These are phyloP conservation scores for Epichloe gansuensis DNA, from an alignment of 2,329 filamentous ascomycete genomes.

Conservation along the genomic window DNA sequence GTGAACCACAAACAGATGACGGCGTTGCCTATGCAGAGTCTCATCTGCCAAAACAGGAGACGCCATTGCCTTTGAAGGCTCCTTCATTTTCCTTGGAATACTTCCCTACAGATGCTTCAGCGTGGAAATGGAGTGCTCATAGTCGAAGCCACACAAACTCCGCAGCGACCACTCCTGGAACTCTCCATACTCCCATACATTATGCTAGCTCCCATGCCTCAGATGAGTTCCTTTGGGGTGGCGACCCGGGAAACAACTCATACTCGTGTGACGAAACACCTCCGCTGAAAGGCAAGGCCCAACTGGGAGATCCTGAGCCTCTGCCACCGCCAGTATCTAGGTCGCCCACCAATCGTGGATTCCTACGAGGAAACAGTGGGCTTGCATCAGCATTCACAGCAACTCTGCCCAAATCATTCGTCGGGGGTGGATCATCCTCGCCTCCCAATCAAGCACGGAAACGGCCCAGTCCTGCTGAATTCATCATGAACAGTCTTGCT, in stretches of 20 bases:
- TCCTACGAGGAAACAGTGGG: constrained; percentile 42
- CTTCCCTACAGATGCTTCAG: constrained; percentile 45
- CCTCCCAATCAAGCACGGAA: constrained; percentile 35
- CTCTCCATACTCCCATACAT: constrained; percentile 41
- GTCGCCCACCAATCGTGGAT: constrained; percentile 42
- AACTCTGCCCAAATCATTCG: constrained; percentile 38
- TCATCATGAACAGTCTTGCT: constrained; percentile 42
- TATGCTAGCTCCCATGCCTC: constrained; percentile 46
- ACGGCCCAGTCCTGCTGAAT: constrained; percentile 49
- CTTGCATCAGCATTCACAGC: constrained; percentile 43
- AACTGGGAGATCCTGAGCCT: constrained; percentile 31
- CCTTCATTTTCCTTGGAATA: constrained; percentile 56
- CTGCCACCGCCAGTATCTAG: constrained; percentile 44
- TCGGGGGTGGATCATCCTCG: constrained; percentile 28
- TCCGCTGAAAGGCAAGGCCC: constrained; percentile 37
- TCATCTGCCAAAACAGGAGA: constrained; percentile 45
- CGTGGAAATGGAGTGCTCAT: constrained; percentile 45
- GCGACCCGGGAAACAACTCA: constrained; percentile 43
- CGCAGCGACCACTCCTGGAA: constrained; percentile 43
- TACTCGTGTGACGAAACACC: constrained; percentile 53
- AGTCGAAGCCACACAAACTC: constrained; percentile 42
- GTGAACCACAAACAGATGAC: constrained; percentile 44
- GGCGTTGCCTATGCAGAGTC: constrained; percentile 46
- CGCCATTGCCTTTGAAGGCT: constrained; percentile 52
- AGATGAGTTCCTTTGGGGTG: constrained; percentile 39